A percentile compares a stretch with the other conserved stretches of the same genome.
Evolutionary conservation across 1,139 yeast genomes (phyloP).

Genomic region (Wickerhamiella pararugosa): DNA sequence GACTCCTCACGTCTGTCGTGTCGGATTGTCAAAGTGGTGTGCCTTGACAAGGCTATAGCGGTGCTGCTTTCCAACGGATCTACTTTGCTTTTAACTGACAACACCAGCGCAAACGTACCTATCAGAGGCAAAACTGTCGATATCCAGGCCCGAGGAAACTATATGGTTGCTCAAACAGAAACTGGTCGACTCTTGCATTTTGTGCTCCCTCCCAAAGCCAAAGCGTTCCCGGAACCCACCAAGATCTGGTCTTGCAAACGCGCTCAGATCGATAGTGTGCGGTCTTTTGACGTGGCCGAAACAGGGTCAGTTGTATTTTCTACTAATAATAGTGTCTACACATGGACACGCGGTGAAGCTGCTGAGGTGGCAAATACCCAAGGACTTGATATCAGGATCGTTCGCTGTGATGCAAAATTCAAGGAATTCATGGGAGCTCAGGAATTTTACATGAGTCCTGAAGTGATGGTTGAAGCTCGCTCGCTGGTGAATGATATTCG

Average conservation of each 20-base stretch:
- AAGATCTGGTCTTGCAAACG: slow-evolving; percentile 12
- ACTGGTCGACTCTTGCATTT: slow-evolving; percentile 9
- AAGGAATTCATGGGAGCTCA: slow-evolving; percentile 10
- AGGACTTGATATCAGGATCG: slow-evolving; percentile 2
- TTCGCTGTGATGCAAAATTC: slow-evolving; percentile 9
- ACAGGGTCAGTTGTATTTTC: slow-evolving; percentile 13
- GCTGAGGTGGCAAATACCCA: slow-evolving; percentile 2
- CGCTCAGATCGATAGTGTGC: slow-evolving; percentile 9
- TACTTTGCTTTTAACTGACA: slow-evolving; percentile 3
- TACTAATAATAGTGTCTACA: slow-evolving; percentile 11
- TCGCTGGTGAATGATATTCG: neutral
- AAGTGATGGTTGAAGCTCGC: neutral
- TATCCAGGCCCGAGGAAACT: slow-evolving; percentile 4
- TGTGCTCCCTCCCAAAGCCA: neutral
- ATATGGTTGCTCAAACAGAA: slow-evolving; percentile 8
- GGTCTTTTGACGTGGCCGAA: slow-evolving; percentile 12
- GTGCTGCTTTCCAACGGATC: slow-evolving; percentile 11
- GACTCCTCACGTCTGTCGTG: neutral
- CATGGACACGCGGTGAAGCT: slow-evolving; percentile 4
- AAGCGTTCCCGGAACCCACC: neutral
- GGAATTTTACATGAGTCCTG: slow-evolving; percentile 1
- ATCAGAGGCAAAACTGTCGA: slow-evolving; percentile 1
- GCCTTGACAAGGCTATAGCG: slow-evolving; percentile 11
- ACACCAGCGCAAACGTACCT: neutral
- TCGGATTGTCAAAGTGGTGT: neutral